phyloP scores from a whole-genome alignment of 2,329 filamentous ascomycete species.

The Ceratocystis cubensis region DNA sequence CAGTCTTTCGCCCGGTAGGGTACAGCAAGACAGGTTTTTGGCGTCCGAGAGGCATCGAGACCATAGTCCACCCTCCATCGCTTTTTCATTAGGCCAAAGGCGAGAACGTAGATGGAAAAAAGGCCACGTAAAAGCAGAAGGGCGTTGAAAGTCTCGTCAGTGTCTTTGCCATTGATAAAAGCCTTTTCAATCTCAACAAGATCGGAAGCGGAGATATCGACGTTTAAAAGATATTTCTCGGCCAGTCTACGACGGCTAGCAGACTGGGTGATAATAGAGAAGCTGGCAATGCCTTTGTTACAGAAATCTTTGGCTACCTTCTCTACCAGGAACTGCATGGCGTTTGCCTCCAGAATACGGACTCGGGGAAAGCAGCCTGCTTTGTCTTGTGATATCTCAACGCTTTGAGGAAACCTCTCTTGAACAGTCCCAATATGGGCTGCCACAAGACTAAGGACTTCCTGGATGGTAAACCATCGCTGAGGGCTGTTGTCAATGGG shows the following conservation, averaged over 20 bases:
- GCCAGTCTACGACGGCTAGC: conserved; percentile 27
- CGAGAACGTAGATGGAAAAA: conserved; percentile 41
- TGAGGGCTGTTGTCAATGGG: conserved; percentile 40
- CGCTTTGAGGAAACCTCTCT: conserved; percentile 27
- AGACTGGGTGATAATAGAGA: conserved; percentile 33
- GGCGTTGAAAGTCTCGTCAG: conserved; percentile 25
- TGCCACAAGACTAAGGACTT: conserved; percentile 36
- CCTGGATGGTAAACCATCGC: conserved; percentile 45
- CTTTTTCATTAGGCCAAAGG: conserved; percentile 42
- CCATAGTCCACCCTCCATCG: conserved; percentile 56
- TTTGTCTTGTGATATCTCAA: conserved; percentile 32
- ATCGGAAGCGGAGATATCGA: conserved; percentile 25
- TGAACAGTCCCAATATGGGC: conserved; percentile 27
- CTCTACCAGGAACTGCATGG: conserved; percentile 7
- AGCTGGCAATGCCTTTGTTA: conserved; percentile 29
- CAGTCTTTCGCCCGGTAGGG: conserved; percentile 49
- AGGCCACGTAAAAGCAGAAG: conserved; percentile 44
- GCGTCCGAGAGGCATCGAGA: conserved; percentile 32
- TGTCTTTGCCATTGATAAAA: conserved; percentile 28
- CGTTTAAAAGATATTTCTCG: conserved; percentile 34
- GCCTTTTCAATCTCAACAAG: conserved; percentile 28
- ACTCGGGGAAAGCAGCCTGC: conserved; percentile 36
- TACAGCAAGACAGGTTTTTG: conserved; percentile 39
- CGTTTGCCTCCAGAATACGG: conserved; percentile 34
- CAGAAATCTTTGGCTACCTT: conserved; percentile 34